These are phyloP conservation scores for Arxiozyma bovina DNA, from an alignment of 1,139 yeast species.

Conservation along the genomic window DNA sequence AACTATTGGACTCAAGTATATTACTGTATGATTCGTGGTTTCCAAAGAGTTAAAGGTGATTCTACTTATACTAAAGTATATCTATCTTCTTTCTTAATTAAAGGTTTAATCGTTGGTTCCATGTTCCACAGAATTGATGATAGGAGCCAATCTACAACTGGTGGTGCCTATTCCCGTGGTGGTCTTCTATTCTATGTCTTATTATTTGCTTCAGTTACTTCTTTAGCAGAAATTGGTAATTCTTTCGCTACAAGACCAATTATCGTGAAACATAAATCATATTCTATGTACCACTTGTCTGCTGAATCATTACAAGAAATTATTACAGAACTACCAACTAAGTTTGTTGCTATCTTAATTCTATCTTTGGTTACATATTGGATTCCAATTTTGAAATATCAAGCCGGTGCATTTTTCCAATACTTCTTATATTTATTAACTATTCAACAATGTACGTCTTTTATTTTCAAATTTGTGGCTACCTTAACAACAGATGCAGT, in stretches of 20 bases:
- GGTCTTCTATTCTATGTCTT: slow-evolving; percentile 51
- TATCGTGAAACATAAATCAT: slow-evolving; percentile 52
- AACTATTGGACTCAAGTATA: slow-evolving; percentile 40
- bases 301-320: slow-evolving; percentile 58
- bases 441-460: slow-evolving; percentile 43
- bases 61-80: slow-evolving; percentile 43
- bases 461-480: slow-evolving; percentile 54
- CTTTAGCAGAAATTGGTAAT: slow-evolving; percentile 49
- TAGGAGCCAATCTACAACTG: slow-evolving; percentile 34
- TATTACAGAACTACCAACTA: slow-evolving; percentile 51
- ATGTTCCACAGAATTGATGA: slow-evolving; percentile 43
- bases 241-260: slow-evolving; percentile 52
- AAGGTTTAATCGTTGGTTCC: slow-evolving; percentile 49
- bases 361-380: slow-evolving; percentile 48
- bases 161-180: slow-evolving; percentile 49
- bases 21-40: slow-evolving; percentile 41
- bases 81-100: slow-evolving; percentile 41
- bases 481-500: slow-evolving; percentile 46
- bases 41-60: slow-evolving; percentile 50
- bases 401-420: slow-evolving; percentile 57
- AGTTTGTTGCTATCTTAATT: slow-evolving; percentile 37
- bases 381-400: slow-evolving; percentile 46
- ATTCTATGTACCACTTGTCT: slow-evolving; percentile 56
- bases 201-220: slow-evolving; percentile 48
- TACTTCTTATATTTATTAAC: slow-evolving; percentile 43